Base-by-base conservation (phyloP, 2,329 filamentous ascomycete species). In the Penicillium sp. region DNA sequence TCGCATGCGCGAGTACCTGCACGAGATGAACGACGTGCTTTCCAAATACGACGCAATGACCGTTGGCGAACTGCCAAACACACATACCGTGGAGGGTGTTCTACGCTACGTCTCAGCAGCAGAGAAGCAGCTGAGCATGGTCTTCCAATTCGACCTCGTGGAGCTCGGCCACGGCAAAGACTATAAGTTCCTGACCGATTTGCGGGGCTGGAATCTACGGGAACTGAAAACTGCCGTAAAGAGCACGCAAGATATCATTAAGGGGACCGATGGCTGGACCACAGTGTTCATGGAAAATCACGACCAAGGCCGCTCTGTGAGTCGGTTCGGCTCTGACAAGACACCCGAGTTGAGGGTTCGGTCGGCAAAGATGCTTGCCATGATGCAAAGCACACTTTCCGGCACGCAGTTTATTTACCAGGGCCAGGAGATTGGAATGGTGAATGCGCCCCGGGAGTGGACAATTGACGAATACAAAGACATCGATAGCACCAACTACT, bases 41-140 rank as follows among this genome's bases (percentile, higher is more conserved):
- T 74, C 89, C 1, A 74, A 74, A 55, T 89, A 89, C 69, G 81
- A 84, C 54, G 82, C 84, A n/a, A 83, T 90, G 71, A 89, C 86
- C 0, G 86, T 90, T 0, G 88, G 88, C 47, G 88, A 90, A 71
- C 81, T 89, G 26, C 85, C 86, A 0, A 74, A 82, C 62, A 87
- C 86, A 0, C 85, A 82, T 0, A 81, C 87, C 53, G 78, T 81
- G 29, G 70, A 72, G 4, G 76, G 82, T 37, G 84, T 89, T 2
- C 71, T 88, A 8, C 67, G 78, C 18, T 89, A 87, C 60, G 83
- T 89, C 14, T 80, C 81, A 3, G 79, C 82, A 0, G 72, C 79
- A 29, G 81, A 83, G 53, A 80, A 80, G 56, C 82, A 88, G 69
- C 73, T 89, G 47, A 82, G 85, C 67, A 89, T 89, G 87, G 84